Percentiles rank a stretch among this genome's conserved stretches.
These are phyloP conservation scores for Xylariales sp. DNA, from an alignment of 2,329 filamentous ascomycete species.

Conservation along the genomic window DNA sequence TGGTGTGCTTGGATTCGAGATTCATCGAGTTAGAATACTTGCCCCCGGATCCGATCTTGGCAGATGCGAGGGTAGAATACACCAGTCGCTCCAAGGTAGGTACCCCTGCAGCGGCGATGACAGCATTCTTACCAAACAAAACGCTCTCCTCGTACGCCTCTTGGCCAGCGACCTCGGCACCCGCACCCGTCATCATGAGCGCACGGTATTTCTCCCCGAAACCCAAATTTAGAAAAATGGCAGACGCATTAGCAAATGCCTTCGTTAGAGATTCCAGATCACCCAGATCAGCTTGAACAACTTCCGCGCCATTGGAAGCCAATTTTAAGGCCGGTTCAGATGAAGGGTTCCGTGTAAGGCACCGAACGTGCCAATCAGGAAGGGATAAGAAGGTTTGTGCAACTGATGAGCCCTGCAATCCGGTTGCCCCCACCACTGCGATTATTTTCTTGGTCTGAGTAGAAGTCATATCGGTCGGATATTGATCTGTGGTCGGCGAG, in stretches of 20 bases:
- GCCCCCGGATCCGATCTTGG: constrained; percentile 13
- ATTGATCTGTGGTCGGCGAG: no score
- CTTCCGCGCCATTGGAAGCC: constrained; percentile 35
- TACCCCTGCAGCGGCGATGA: constrained; percentile 18
- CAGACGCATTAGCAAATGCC: not conserved
- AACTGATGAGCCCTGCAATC: constrained; percentile 50
- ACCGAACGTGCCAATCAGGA: constrained; percentile 39
- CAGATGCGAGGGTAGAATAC: constrained; percentile 16
- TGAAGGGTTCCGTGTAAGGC: constrained; percentile 38
- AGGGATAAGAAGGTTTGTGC: constrained; percentile 37
- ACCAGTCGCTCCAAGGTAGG: constrained; percentile 22
- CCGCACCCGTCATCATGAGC: not conserved
- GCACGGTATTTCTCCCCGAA: not conserved
- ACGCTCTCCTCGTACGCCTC: not conserved
- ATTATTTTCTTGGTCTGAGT: not conserved
- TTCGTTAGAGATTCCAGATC: not conserved
- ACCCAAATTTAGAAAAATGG: not conserved
- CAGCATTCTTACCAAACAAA: constrained; percentile 20
- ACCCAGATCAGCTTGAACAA: constrained; percentile 36
- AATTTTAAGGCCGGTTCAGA: constrained; percentile 36
- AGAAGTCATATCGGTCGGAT: not conserved
- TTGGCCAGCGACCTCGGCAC: not conserved
- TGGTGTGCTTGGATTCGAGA: constrained; percentile 23
- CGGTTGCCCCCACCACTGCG: constrained; percentile 13
- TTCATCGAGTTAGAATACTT: constrained; percentile 22